phyloP scores from a whole-genome alignment of 164 flowering plant genomes.

The Sedum album region DNA sequence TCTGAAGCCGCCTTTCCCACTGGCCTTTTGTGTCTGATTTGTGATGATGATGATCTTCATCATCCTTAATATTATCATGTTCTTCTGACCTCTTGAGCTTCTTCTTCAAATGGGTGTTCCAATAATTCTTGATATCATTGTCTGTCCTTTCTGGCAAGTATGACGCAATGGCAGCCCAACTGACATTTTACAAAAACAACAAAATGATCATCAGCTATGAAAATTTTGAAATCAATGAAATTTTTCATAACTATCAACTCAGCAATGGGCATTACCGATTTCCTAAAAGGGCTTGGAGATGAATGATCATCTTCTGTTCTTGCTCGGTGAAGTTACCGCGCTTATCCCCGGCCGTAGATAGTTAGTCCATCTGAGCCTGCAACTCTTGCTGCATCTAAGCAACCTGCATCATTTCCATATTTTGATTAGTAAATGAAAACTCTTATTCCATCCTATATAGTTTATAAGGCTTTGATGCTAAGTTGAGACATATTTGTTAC shows the following conservation, averaged over 20 bases:
- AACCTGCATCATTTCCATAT: constrained; percentile 32
- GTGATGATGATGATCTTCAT: constrained; percentile 6
- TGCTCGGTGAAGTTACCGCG: constrained; percentile 85
- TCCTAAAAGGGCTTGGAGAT: constrained; percentile 77
- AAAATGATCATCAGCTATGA: background rate
- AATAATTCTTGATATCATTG: constrained; percentile 86
- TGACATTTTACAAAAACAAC: constrained; percentile 13
- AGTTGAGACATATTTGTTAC: constrained; percentile 19
- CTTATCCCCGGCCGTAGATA: constrained; percentile 89
- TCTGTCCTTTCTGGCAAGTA: constrained; percentile 91
- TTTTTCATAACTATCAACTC: background rate
- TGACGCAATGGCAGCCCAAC: constrained; percentile 97
- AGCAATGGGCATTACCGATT: constrained; percentile 43
- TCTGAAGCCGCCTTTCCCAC: constrained; percentile 1
- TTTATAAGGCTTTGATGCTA: too few relatives aligned
- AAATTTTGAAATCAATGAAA: background rate
- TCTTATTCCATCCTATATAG: too few relatives aligned
- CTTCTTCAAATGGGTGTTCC: constrained; percentile 93
- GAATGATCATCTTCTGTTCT: constrained; percentile 88
- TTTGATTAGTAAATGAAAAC: background rate
- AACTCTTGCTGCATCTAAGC: constrained; percentile 90
- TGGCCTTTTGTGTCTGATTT: constrained; percentile 6
- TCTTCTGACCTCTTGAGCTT: constrained; percentile 42
- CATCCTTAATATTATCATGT: constrained; percentile 15
- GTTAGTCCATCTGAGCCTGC: constrained; percentile 93